These are phyloP conservation scores for Mallotus japonicus DNA, from an alignment of 441 rosid genomes.

Conservation along the genomic window DNA sequence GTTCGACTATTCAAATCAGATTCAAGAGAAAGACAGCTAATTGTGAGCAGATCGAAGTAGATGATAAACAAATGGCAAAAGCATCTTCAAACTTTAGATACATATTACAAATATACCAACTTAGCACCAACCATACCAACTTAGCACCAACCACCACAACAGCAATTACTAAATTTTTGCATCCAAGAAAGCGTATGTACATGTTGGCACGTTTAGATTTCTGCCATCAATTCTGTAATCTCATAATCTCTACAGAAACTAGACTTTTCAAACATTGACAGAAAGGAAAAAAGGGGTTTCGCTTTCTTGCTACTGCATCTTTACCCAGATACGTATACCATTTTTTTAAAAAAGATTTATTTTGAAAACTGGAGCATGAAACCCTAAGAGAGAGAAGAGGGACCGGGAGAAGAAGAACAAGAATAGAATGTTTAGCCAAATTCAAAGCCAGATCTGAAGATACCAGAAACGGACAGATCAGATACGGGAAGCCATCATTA, in stretches of 20 bases:
- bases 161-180: not conserved
- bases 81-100: not conserved
- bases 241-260: constrained; percentile 11
- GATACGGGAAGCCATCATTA: constrained; percentile 43
- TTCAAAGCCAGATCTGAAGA: constrained; percentile 46
- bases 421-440: constrained; percentile 22
- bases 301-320: constrained; percentile 20
- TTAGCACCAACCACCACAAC: not conserved
- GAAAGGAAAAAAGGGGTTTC: constrained; percentile 5
- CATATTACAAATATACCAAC: not conserved
- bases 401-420: constrained; percentile 11
- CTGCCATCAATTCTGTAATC: not conserved
- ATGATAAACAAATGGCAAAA: constrained; percentile 1
- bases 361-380: constrained; percentile 21
- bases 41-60: not conserved
- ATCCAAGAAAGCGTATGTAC: not conserved
- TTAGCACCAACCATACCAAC: not conserved
- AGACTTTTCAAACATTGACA: constrained; percentile 13
- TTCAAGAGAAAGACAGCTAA: not conserved
- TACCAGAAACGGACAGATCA: constrained; percentile 54
- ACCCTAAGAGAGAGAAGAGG: constrained; percentile 36
- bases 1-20: not conserved
- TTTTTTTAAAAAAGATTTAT: not conserved
- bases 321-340: not conserved
- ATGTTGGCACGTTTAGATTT: not conserved